Evolutionary conservation across 2,329 filamentous ascomycete genomes (phyloP), one percentile per base, ranked within the genome.

Genomic region (Aspergillus pseudoterreus): DNA sequence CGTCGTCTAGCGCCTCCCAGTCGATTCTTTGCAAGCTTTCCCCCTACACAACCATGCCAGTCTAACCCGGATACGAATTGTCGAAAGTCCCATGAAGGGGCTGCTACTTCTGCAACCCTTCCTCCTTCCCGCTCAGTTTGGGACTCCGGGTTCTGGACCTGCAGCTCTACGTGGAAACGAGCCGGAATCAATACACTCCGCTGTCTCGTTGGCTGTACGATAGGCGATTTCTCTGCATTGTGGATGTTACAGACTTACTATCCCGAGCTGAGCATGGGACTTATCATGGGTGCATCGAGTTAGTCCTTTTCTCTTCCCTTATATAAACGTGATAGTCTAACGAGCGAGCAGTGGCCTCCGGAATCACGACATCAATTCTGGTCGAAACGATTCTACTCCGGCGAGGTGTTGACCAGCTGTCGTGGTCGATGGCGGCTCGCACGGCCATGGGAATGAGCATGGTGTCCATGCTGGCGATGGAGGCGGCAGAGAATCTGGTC

Each of bases 381-480:
- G 71, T 83, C 0, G 80, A 83, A 59, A 82, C 80, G 0, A 57
- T 75, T 0, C 69, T 83, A 3, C 74, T 83, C 1, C 72, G 71
- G 0, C 57, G 71, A 1, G 80, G 80, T 1, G 70, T 68, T 1
- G 80, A 83, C 48, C 61, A 65, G 6, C 64, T 83, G 0, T 56
- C 75, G 0, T 82, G 78, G 79, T 50, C 59, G 0, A 59, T 58
- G 1, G 80, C 81, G 0, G 71, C 69, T 2, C 76, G 70, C 42
- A 82, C 80, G 0, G 81, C 81, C 0, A 74, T 76, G 19, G 81
- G 81, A 1, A 83, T 83, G 81, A 82, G 80, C 51, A 64, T 82
- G 44, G 76, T 82, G 9, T 82, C 80, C 0, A 83, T 83, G 81
- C 9, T 82, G 2, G 78, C 80, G 0, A 83, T 83, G 80, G 80